Evolutionary conservation across 352 stramenopile species (phyloP), one percentile per base, ranked within the genome.

Genomic region (Pythium pyrilobum): DNA sequence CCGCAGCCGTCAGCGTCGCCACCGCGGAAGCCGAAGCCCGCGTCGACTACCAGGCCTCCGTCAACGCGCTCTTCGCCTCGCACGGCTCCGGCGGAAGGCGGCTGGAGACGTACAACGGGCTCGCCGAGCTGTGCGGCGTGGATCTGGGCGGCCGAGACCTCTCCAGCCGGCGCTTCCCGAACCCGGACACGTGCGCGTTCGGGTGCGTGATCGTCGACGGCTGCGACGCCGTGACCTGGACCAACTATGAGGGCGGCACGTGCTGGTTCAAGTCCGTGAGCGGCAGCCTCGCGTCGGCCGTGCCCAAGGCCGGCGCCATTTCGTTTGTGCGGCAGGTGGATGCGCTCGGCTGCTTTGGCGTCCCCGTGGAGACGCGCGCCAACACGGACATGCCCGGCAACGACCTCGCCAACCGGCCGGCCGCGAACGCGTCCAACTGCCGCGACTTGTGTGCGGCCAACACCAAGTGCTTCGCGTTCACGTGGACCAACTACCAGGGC

Each of bases 181-280:
- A n/a, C 21, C 15, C 33, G 8, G 33, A 39, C 33, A n/a, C 15
- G 15, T 39, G 33, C 33, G 33, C 33, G 9, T 8, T 39, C 33
- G 7, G n/a, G 7, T 39, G 33, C 33, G 13, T 2, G 1, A 39
- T 39, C 21, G 33, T 46, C 7, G 10, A 25, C 16, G 29, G 41
- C 38, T 49, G 46, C 20, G 21, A 42, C 18, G 37, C 18, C 13
- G 28, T 28, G 3, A 46, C 70, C 0, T 87, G 76, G 74, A 80
- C 42, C 15, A 69, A 68, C 51, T 67, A 70, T 55, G 74, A 76
- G 25, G 59, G 66, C 13, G 76, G 73, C 7, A 84, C 64, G 8
- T 85, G 75, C 42, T 84, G 62, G 56, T 58, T 85, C 23, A 85
- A 86, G 52, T 49, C 7, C 11, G 20, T 45, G 11, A 32, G 12